phyloP scores from a whole-genome alignment of 169 alveolate genomes.

The Cryptosporidium xiaoi region DNA sequence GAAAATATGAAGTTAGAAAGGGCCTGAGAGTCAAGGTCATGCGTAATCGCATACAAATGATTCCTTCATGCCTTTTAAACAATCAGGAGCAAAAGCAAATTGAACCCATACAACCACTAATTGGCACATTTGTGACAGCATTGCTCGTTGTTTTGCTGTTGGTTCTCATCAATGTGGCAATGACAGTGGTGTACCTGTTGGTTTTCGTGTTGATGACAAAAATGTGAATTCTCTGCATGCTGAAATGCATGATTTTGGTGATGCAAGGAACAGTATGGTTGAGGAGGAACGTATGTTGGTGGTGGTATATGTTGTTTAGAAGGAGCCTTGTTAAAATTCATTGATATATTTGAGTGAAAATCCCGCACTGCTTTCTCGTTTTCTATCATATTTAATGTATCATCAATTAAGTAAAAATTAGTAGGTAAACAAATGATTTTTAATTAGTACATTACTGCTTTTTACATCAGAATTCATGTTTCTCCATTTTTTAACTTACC shows the following conservation, averaged over 20 bases:
- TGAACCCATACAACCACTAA: too few relatives aligned
- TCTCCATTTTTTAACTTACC: conserved; percentile 16
- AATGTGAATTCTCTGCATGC: neutral
- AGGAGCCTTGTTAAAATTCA: conserved; percentile 9
- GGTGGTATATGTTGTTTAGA: conserved; percentile 39
- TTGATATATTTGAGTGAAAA: conserved; percentile 22
- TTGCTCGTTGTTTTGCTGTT: conserved; percentile 14
- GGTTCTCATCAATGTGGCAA: conserved; percentile 2
- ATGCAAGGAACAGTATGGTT: neutral
- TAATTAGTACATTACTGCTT: too few relatives aligned
- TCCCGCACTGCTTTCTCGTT: conserved; percentile 35
- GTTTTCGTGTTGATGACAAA: neutral
- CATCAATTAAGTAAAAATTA: too few relatives aligned
- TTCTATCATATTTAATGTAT: neutral
- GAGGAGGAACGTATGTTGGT: conserved; percentile 28
- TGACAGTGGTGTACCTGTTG: conserved; percentile 16
- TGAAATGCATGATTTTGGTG: neutral
- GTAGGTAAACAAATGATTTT: too few relatives aligned
- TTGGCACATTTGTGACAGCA: conserved; percentile 5
- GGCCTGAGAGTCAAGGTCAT: too few relatives aligned
- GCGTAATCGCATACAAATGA: too few relatives aligned
- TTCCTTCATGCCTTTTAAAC: too few relatives aligned
- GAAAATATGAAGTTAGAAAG: too few relatives aligned
- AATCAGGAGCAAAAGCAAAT: too few relatives aligned
- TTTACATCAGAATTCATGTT: neutral